phyloP scores from a whole-genome alignment of 208 protist species.

The Acanthamoeba lenticulata region DNA sequence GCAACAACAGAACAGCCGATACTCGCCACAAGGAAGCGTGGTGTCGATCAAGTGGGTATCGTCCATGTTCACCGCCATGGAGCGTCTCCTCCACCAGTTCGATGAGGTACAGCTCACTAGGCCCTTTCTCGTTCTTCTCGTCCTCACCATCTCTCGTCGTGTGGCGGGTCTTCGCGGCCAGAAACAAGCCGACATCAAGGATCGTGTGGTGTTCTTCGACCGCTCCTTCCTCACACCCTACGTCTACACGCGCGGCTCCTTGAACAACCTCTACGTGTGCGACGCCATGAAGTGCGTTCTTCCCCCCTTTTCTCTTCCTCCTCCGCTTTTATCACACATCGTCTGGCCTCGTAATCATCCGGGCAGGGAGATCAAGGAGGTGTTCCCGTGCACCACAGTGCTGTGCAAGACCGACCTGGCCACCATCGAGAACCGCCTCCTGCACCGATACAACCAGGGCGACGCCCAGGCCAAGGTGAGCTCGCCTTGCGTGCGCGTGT shows the following conservation, averaged over 20 bases:
- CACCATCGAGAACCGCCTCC: neutral
- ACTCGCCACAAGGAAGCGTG: slow-evolving; percentile 52
- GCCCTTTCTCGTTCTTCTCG: neutral
- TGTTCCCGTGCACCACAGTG: slow-evolving; percentile 28
- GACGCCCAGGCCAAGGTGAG: slow-evolving; percentile 27
- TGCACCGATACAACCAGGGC: slow-evolving; percentile 35
- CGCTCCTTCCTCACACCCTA: slow-evolving; percentile 59
- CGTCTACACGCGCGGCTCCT: slow-evolving; percentile 24
- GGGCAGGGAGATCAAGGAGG: neutral
- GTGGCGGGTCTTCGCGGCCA: neutral
- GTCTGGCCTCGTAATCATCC: neutral
- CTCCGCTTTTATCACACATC: neutral
- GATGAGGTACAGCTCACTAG: neutral
- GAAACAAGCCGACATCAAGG: slow-evolving; percentile 32
- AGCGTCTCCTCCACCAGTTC: slow-evolving; percentile 18
- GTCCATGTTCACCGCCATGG: slow-evolving; percentile 65
- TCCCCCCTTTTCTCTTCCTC: neutral
- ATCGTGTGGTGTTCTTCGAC: slow-evolving; percentile 65
- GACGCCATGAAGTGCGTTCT: slow-evolving; percentile 60
- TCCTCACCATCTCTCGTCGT: neutral
- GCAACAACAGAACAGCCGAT: slow-evolving; percentile 13
- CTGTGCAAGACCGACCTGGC: slow-evolving; percentile 1
- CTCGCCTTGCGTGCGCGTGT: neutral
- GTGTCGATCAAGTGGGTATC: slow-evolving; percentile 68
- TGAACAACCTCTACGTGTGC: slow-evolving; percentile 68